Conservation (phyloP, 1,139 yeast genomes). For the Kodamaea anthophila region DNA sequence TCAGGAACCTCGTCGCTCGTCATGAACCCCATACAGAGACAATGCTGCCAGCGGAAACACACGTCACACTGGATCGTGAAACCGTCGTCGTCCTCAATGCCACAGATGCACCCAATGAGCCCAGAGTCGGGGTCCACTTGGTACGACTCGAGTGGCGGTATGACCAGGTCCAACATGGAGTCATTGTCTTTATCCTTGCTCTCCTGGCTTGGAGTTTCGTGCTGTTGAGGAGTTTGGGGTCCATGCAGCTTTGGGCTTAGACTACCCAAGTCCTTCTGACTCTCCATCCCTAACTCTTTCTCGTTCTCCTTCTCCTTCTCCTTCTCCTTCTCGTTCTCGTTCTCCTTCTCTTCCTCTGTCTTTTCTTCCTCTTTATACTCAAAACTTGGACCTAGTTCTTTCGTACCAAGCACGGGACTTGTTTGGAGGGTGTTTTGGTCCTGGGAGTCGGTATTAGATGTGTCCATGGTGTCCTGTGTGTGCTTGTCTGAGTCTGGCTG, state of each 20-base stretch:
- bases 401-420: too few species aligned
- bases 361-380: background rate
- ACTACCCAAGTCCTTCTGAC: too few species aligned
- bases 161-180: too few species aligned
- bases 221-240: too few species aligned
- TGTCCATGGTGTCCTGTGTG: too few species aligned
- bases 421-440: too few species aligned
- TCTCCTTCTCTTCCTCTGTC: background rate
- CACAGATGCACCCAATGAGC: conserved; percentile 84
- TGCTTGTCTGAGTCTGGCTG: too few species aligned
- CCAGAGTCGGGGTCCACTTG: conserved; percentile 78
- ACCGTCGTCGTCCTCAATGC: conserved; percentile 86
- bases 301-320: background rate
- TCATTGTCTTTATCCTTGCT: too few species aligned
- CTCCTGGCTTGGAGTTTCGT: too few species aligned
- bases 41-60: conserved; percentile 94
- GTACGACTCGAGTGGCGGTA: conserved; percentile 40
- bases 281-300: background rate
- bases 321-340: background rate
- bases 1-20: conserved; percentile 77
- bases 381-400: too few species aligned
- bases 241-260: too few species aligned
- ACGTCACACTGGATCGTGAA: conserved; percentile 91
- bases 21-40: conserved; percentile 75
- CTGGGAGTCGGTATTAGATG: too few species aligned